phyloP scores from a whole-genome alignment of 1,139 yeast species.

The Saccharomyces hybrid region DNA sequence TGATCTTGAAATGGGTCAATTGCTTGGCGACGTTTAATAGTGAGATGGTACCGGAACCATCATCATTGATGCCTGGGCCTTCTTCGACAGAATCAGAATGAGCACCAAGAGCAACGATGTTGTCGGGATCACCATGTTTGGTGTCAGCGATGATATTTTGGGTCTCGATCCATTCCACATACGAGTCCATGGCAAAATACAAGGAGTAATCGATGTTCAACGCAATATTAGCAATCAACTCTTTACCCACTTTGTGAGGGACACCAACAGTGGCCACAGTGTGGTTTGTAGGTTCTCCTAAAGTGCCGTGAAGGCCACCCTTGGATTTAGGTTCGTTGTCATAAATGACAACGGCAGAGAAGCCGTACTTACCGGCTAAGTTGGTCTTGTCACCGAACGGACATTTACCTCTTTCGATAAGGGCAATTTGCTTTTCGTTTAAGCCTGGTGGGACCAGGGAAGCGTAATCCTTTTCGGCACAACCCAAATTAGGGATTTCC shows the following conservation, averaged over 20 bases:
- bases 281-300: slow-evolving; percentile 62
- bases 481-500: slow-evolving; percentile 57
- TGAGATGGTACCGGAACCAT: slow-evolving; percentile 85
- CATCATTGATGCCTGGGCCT: slow-evolving; percentile 95
- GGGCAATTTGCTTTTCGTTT: slow-evolving; percentile 39
- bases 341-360: slow-evolving; percentile 66
- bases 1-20: slow-evolving; percentile 64
- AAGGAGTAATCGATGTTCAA: slow-evolving; percentile 29
- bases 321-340: slow-evolving; percentile 56
- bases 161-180: slow-evolving; percentile 56
- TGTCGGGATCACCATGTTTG: slow-evolving; percentile 70
- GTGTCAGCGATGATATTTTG: slow-evolving; percentile 83
- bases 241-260: slow-evolving; percentile 47
- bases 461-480: slow-evolving; percentile 56
- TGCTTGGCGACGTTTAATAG: slow-evolving; percentile 77
- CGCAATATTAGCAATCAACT: slow-evolving; percentile 37
- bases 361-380: slow-evolving; percentile 73
- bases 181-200: slow-evolving; percentile 47
- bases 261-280: slow-evolving; percentile 71
- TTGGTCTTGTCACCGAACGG: slow-evolving; percentile 71
- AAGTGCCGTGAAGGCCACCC: slow-evolving; percentile 49
- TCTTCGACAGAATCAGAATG: slow-evolving; percentile 86
- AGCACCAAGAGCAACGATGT: slow-evolving; percentile 84
- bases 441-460: slow-evolving; percentile 25
- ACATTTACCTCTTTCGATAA: slow-evolving; percentile 76